These are phyloP conservation scores for Trichothecium roseum DNA, from an alignment of 2,329 filamentous ascomycete genomes.

Conservation along the genomic window DNA sequence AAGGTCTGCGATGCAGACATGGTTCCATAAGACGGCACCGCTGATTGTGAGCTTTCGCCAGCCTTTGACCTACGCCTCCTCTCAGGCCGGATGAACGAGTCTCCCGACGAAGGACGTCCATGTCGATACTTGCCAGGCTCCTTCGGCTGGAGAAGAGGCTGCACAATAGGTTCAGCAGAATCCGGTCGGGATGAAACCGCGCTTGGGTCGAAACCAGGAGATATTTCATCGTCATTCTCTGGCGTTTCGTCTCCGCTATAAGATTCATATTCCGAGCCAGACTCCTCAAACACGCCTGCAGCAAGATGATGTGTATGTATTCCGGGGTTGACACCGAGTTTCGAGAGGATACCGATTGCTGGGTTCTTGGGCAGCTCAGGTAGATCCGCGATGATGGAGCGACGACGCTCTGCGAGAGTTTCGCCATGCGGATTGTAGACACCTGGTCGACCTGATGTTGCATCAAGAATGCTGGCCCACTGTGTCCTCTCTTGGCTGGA, in stretches of 20 bases:
- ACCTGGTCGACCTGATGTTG: constrained; percentile 29
- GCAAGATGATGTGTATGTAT: constrained; percentile 68
- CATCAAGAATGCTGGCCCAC: constrained; percentile 32
- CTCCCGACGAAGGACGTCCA: neutral
- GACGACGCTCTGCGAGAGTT: constrained; percentile 8
- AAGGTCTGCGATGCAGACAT: constrained; percentile 15
- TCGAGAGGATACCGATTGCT: constrained; percentile 37
- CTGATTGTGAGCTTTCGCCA: constrained; percentile 3
- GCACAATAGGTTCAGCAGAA: constrained; percentile 10
- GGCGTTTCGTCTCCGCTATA: constrained; percentile 21
- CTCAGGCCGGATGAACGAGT: neutral
- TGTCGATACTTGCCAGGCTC: neutral
- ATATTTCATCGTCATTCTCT: constrained; percentile 17
- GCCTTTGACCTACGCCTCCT: neutral
- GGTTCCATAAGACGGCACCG: constrained; percentile 19
- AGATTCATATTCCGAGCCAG: constrained; percentile 17
- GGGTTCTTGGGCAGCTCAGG: constrained; percentile 52
- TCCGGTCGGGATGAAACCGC: neutral
- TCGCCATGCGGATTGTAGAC: constrained; percentile 32
- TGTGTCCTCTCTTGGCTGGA: constrained; percentile 32
- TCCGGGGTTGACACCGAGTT: constrained; percentile 56
- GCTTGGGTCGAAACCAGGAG: neutral
- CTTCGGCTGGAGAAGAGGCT: constrained; percentile 10
- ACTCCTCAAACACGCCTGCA: constrained; percentile 44
- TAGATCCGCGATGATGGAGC: constrained; percentile 46